Evolutionary conservation across 257 asterid genomes (phyloP).

Genomic region (Cinchona pubescens): DNA sequence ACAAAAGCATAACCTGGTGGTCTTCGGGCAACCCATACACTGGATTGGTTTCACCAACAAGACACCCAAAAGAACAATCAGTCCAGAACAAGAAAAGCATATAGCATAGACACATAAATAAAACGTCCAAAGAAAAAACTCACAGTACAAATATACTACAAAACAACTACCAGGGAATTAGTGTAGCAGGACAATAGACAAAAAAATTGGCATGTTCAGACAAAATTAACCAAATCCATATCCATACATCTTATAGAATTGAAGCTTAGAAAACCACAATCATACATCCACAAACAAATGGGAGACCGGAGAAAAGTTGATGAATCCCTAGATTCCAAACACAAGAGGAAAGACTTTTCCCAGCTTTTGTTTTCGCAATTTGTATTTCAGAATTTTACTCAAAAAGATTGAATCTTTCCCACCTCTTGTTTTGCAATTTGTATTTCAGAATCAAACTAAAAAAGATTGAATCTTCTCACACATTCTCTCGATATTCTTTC

Average conservation of each 20-base stretch:
- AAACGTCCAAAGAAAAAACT: neutral
- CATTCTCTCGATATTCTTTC: too few relatives aligned
- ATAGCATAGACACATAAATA: neutral
- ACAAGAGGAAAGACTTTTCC: neutral
- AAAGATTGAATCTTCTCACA: too few relatives aligned
- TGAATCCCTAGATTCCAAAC: neutral
- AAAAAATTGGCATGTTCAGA: neutral
- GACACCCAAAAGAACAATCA: neutral
- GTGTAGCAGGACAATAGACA: neutral
- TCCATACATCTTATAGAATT: neutral
- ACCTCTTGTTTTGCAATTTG: neutral
- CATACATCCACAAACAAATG: neutral
- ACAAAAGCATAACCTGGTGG: constrained; percentile 70
- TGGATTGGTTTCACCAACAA: constrained; percentile 13
- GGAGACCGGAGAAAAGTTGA: neutral
- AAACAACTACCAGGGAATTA: neutral
- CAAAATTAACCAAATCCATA: neutral
- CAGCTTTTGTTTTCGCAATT: neutral
- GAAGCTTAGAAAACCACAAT: neutral
- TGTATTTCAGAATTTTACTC: neutral
- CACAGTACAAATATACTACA: neutral
- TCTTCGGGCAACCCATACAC: constrained; percentile 73
- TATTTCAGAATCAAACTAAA: too few relatives aligned
- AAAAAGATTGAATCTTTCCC: neutral
- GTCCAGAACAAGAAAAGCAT: neutral